A percentile compares a stretch with the other conserved stretches of the same genome.
These are phyloP conservation scores for Pulveroboletus sp. DNA, from an alignment of 768 basidiomycete genomes.

Conservation along the genomic window DNA sequence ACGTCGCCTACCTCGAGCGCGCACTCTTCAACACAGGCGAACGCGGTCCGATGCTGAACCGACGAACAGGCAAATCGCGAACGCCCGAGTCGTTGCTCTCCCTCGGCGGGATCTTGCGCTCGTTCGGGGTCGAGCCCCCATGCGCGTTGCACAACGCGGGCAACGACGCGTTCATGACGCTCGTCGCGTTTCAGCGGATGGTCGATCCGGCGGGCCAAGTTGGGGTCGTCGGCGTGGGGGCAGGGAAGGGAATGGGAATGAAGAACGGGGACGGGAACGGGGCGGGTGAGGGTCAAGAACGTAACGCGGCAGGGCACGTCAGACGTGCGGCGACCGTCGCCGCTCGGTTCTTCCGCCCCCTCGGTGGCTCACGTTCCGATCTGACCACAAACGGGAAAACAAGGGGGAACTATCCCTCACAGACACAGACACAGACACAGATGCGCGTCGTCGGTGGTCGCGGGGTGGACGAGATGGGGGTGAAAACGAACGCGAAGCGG, in stretches of 20 bases:
- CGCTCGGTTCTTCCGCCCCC: slow-evolving; percentile 18
- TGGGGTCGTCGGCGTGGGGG: not conserved
- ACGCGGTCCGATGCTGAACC: slow-evolving; percentile 59
- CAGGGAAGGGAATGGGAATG: not conserved
- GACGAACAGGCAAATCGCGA: slow-evolving; percentile 52
- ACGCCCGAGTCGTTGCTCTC: slow-evolving; percentile 52
- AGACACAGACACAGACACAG: not conserved
- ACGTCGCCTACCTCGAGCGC: slow-evolving; percentile 62
- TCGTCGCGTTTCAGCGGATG: slow-evolving; percentile 67
- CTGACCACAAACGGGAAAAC: not conserved
- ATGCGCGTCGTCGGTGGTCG: not conserved
- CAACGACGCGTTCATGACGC: slow-evolving; percentile 69
- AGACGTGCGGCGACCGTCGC: slow-evolving; percentile 16
- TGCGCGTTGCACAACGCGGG: slow-evolving; percentile 68
- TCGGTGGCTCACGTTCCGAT: not conserved
- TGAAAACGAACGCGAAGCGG: slow-evolving; percentile 21
- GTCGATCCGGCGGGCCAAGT: slow-evolving; percentile 46
- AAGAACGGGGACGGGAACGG: not conserved
- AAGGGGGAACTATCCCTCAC: not conserved
- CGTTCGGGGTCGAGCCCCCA: slow-evolving; percentile 39
- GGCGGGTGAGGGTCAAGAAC: not conserved
- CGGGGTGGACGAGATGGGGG: slow-evolving; percentile 14
- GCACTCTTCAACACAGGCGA: slow-evolving; percentile 54
- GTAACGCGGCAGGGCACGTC: slow-evolving; percentile 3
- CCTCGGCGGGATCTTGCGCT: slow-evolving; percentile 58